A percentile compares a stretch with the other conserved stretches of the same genome.
These are phyloP conservation scores for Avicennia marina DNA, from an alignment of 257 asterid species.

Conservation along the genomic window DNA sequence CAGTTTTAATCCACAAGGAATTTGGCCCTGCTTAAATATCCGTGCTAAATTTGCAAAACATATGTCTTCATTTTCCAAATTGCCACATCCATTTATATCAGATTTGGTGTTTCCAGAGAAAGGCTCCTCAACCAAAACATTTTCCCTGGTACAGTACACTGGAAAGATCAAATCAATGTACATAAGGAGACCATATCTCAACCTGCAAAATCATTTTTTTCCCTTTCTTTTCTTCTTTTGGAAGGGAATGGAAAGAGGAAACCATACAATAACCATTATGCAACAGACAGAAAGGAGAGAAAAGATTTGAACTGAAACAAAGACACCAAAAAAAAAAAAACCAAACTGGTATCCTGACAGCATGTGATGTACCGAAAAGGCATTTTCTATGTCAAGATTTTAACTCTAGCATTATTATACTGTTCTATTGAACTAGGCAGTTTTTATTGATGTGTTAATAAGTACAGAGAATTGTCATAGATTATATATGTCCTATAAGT, in stretches of 20 bases:
- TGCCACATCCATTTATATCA: slow-evolving; percentile 28
- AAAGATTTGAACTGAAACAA: background rate
- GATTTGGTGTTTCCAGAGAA: slow-evolving; percentile 20
- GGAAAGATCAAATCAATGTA: slow-evolving; percentile 44
- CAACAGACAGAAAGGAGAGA: background rate
- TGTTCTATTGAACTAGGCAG: no score
- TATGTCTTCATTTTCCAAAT: slow-evolving; percentile 30
- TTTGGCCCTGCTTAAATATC: slow-evolving; percentile 32
- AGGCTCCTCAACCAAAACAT: slow-evolving; percentile 46
- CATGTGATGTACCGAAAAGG: no score
- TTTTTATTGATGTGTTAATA: no score
- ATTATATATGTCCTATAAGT: no score
- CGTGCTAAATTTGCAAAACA: slow-evolving; percentile 24
- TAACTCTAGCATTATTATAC: no score
- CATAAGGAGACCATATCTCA: slow-evolving; percentile 18
- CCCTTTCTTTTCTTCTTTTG: slow-evolving; percentile 1
- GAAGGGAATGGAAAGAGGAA: slow-evolving; percentile 4
- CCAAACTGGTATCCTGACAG: no score
- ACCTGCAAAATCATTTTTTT: slow-evolving; percentile 2
- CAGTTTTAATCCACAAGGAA: slow-evolving; percentile 24
- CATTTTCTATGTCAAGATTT: no score
- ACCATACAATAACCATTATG: background rate
- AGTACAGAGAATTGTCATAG: no score
- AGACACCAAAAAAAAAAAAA: background rate
- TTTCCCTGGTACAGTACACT: slow-evolving; percentile 67